Percentiles rank a stretch among this genome's conserved stretches.
Conservation (phyloP, 140 eudicot species). For the Bidens hawaiensis region DNA sequence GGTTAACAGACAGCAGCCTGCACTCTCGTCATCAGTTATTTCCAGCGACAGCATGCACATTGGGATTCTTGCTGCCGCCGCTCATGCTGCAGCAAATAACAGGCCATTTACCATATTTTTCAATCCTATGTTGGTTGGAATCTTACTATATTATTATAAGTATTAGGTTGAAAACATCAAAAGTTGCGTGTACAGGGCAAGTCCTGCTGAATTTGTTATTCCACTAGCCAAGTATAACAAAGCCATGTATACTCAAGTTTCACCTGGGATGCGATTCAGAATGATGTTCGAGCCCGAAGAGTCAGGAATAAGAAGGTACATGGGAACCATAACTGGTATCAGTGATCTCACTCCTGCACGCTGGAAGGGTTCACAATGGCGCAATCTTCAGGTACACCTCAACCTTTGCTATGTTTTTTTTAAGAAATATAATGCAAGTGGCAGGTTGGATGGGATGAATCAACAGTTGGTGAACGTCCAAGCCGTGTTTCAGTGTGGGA, state of each 20-base stretch:
- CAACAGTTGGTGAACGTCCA: slow-evolving; percentile 87
- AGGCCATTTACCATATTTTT: slow-evolving; percentile 85
- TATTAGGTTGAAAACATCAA: slow-evolving; percentile 7
- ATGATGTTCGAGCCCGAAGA: slow-evolving; percentile 98
- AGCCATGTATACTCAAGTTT: slow-evolving; percentile 86
- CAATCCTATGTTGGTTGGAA: slow-evolving; percentile 70
- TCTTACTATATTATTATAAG: not conserved
- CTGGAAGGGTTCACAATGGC: slow-evolving; percentile 93
- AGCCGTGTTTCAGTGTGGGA: slow-evolving; percentile 96
- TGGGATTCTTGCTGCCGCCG: too few relatives aligned
- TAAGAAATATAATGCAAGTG: not conserved
- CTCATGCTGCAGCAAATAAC: slow-evolving; percentile 92
- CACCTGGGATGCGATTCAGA: slow-evolving; percentile 86
- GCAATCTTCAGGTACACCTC: slow-evolving; percentile 93
- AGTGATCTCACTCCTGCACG: slow-evolving; percentile 81
- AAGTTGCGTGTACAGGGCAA: slow-evolving; percentile 38
- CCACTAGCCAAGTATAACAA: too few relatives aligned
- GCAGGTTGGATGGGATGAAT: slow-evolving; percentile 97
- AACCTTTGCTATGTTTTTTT: not conserved
- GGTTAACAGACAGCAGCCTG: slow-evolving; percentile 85
- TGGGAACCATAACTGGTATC: slow-evolving; percentile 83
- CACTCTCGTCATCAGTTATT: too few relatives aligned
- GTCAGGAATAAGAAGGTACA: slow-evolving; percentile 81
- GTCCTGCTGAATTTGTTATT: slow-evolving; percentile 89
- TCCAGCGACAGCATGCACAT: slow-evolving; percentile 99